These are phyloP conservation scores for Henckelia pumila DNA, from an alignment of 257 asterid genomes.

Conservation along the genomic window DNA sequence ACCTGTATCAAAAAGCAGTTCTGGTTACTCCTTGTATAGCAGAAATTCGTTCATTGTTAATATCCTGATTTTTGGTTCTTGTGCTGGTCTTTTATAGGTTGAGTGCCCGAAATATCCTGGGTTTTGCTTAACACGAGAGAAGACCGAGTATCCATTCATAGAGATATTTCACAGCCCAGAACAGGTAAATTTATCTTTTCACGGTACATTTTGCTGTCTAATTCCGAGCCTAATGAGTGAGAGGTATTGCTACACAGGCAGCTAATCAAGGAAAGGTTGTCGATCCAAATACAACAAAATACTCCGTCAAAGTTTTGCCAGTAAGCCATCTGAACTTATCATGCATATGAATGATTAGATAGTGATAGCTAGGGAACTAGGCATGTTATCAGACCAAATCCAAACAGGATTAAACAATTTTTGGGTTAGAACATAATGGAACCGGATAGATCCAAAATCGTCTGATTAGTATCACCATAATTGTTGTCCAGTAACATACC, in stretches of 20 bases:
- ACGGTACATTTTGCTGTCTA: neutral
- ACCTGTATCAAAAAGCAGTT: neutral
- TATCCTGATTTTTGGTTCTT: conserved; percentile 15
- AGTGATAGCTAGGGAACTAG: neutral
- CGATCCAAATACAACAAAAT: conserved; percentile 76
- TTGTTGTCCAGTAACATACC: neutral
- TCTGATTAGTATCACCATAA: neutral
- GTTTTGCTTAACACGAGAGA: conserved; percentile 87
- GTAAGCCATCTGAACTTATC: conserved; percentile 42
- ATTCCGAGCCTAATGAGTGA: neutral
- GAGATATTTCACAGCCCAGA: conserved; percentile 88
- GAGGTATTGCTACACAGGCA: conserved; percentile 44
- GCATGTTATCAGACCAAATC: neutral
- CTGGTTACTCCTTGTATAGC: conserved; percentile 2
- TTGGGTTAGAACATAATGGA: neutral
- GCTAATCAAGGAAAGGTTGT: conserved; percentile 54
- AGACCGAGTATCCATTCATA: conserved; percentile 82
- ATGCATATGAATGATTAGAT: neutral
- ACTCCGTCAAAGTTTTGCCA: conserved; percentile 75
- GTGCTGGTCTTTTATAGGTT: conserved; percentile 16
- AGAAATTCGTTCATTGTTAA: neutral
- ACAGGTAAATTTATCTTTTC: conserved; percentile 46
- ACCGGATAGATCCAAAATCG: neutral
- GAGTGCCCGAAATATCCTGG: conserved; percentile 94
- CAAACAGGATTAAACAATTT: neutral